Evolutionary conservation across 2,329 filamentous ascomycete genomes (phyloP), one percentile per base, ranked within the genome.

Genomic region (Pestalotiopsis sp.): DNA sequence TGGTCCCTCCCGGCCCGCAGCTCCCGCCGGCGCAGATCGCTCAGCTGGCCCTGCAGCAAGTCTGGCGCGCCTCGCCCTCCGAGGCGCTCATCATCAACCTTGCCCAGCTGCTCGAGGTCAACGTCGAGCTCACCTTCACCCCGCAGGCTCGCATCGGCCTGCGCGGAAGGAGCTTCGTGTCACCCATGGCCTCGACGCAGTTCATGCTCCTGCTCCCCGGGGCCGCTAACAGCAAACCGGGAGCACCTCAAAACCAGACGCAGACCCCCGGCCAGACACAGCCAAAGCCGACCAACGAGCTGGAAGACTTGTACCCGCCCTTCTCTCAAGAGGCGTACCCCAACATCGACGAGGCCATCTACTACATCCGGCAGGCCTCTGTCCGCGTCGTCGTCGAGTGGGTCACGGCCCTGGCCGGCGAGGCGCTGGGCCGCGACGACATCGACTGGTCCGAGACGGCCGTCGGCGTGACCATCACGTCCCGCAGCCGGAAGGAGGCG

Each of bases 1-100:
- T 41, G n/a, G 6, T 56, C 3, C 57, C 66, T 36, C 25, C 52
- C 25, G 76, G 75, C 41, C 13, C 71, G 73, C 63, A 75, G 74
- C 36, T 75, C 77, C 73, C 79, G 20, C 65, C 62, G 9, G 40
- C 74, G 56, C 31, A 69, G 71, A 41, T 72, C 71, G 12, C 71
- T 73, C 63, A 75, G 75, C 36, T 75, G 76, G n/a, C 74, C 49
- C 36, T 64, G 52, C 56, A 71, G 59, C 52, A 45, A 17, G 12
- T 77, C 17, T 81, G 82, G 64, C 80, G 81, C 38, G 78, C 79
- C 2, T 75, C 81, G 4, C 78, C 80, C 3, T 82, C 84, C 2
- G 84, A 87, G 65, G 77, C 80, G 2, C 80, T 89, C 58, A 77
- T 85, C 67, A 81, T 77, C 65, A 77, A 81, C 65, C 77, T 88